These are phyloP conservation scores for Mitragyna speciosa DNA, from an alignment of 257 asterid species.

Conservation along the genomic window DNA sequence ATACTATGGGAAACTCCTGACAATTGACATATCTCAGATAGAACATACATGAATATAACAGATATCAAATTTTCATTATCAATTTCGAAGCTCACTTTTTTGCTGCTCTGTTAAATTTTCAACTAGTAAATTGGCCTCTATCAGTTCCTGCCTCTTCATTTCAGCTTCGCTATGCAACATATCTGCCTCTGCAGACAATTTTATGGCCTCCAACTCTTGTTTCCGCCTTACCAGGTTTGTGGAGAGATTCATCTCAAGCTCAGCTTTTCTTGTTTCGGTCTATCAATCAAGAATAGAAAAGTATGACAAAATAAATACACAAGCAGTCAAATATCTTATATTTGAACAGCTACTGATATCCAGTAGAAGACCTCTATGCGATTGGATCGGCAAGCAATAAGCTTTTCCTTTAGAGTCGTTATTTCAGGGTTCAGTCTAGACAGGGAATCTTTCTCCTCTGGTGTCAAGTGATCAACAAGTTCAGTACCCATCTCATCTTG, in stretches of 20 bases:
- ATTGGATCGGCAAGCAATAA: conserved; percentile 61
- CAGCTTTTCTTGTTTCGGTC: conserved; percentile 91
- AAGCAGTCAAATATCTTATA: conserved; percentile 9
- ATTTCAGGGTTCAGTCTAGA: conserved; percentile 92
- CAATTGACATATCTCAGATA: conserved; percentile 8
- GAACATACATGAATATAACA: conserved; percentile 8
- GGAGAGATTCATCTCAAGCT: conserved; percentile 96
- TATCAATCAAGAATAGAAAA: conserved; percentile 34
- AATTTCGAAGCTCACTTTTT: conserved; percentile 49
- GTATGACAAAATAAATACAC: conserved; percentile 3
- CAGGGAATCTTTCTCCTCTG: conserved; percentile 76
- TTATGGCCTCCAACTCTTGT: conserved; percentile 87
- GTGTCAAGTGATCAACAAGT: conserved; percentile 94
- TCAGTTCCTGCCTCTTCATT: conserved; percentile 72
- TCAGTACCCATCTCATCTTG: conserved; percentile 93
- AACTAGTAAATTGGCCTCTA: conserved; percentile 57
- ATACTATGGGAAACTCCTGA: conserved; percentile 67
- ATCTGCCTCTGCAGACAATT: conserved; percentile 66
- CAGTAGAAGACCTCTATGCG: conserved; percentile 80
- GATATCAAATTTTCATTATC: conserved; percentile 17
- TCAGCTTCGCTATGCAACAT: conserved; percentile 73
- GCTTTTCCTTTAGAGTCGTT: conserved; percentile 73
- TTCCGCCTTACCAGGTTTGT: conserved; percentile 91
- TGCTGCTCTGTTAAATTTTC: conserved; percentile 65
- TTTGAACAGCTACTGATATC: conserved; percentile 14